These are phyloP conservation scores for Colletotrichum navitas DNA, from an alignment of 2,329 filamentous ascomycete species.

Conservation along the genomic window DNA sequence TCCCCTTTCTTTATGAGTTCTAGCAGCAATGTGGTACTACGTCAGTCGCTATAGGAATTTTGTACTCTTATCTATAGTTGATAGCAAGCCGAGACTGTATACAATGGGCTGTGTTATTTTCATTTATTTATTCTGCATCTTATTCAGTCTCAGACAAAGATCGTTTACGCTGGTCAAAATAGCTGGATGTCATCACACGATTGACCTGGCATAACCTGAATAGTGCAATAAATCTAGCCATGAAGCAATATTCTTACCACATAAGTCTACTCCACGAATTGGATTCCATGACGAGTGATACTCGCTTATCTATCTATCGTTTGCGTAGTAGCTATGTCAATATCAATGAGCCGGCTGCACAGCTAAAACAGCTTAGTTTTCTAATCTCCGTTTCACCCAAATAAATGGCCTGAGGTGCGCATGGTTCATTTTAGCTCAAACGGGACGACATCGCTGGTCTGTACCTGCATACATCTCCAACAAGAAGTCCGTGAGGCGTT, in stretches of 20 bases:
- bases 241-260: rapidly evolving
- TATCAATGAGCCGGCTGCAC: not conserved
- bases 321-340: no score
- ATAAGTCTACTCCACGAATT: not conserved
- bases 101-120: no score
- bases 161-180: no score
- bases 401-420: not conserved
- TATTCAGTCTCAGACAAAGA: not conserved
- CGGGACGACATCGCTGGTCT: no score
- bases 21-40: not conserved
- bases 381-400: not conserved
- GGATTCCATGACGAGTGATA: not conserved
- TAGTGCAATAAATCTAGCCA: not conserved
- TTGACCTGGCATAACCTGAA: not conserved
- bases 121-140: no score
- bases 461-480: not conserved
- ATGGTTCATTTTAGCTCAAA: not conserved
- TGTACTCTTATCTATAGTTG: not conserved
- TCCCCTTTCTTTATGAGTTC: not conserved
- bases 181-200: not conserved
- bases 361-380: not conserved
- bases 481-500: not conserved
- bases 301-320: not conserved
- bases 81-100: not conserved
- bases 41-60: no score